phyloP scores from a whole-genome alignment of 78 protist genomes.

The Dictyostelium discoideum region DNA sequence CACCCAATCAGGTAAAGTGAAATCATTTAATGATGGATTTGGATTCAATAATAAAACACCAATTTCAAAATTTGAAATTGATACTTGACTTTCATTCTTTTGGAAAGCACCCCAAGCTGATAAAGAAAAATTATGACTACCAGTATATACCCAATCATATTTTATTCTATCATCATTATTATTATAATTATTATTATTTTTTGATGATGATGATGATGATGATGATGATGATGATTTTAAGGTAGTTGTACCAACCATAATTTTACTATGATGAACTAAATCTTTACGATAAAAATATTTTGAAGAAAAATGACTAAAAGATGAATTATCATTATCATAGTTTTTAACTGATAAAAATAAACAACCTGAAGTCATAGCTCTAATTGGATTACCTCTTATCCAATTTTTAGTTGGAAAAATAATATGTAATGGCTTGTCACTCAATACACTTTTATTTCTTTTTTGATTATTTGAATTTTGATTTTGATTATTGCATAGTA shows the following conservation, averaged over 20 bases:
- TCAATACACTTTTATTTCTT: not conserved
- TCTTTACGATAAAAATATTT: conserved; percentile 2
- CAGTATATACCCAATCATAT: conserved; percentile 63
- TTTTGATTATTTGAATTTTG: not conserved
- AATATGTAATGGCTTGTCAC: conserved; percentile 24
- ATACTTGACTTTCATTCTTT: conserved; percentile 34
- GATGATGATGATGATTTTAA: not conserved
- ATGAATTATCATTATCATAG: conserved; percentile 26
- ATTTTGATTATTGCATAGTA: too few relatives aligned
- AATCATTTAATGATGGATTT: not conserved
- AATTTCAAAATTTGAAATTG: conserved; percentile 53
- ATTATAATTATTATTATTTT: too few relatives aligned
- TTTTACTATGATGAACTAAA: conserved; percentile 27
- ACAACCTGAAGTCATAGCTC: not conserved
- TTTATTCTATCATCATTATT: not conserved
- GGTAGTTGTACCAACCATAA: conserved; percentile 26
- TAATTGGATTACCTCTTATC: not conserved
- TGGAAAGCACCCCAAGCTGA: conserved; percentile 68
- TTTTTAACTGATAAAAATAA: not conserved
- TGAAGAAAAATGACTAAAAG: not conserved
- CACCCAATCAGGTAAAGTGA: not conserved
- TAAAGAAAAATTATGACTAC: conserved; percentile 63
- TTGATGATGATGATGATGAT: not conserved
- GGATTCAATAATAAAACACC: conserved; percentile 33
- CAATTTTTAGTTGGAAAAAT: conserved; percentile 18